Conservation (phyloP, 495 filamentous ascomycete species). For the Aspergillus ellipticus region DNA sequence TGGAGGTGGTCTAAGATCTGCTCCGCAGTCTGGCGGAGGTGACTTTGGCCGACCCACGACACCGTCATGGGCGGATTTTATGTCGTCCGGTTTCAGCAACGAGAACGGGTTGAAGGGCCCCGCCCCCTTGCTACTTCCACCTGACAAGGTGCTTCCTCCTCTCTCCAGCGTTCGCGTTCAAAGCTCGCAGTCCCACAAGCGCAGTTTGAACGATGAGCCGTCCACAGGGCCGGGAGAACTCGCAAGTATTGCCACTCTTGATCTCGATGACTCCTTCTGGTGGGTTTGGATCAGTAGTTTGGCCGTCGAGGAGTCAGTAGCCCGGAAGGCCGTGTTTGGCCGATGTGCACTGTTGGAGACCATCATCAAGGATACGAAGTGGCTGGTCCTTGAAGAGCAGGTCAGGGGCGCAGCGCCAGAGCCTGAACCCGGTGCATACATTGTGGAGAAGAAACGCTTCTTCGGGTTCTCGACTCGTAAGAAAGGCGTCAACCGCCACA, state of each 20-base stretch:
- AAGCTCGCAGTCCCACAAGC: conserved; percentile 85
- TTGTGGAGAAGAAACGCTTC: conserved; percentile 89
- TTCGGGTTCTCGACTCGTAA: conserved; percentile 78
- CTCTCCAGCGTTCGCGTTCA: conserved; percentile 66
- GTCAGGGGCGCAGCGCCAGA: conserved; percentile 88
- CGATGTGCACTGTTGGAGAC: conserved; percentile 92
- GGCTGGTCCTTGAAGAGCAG: conserved; percentile 95
- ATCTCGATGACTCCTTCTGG: conserved; percentile 96
- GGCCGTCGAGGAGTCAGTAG: conserved; percentile 78
- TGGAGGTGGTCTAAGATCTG: conserved; percentile 46
- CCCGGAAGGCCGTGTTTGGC: conserved; percentile 89
- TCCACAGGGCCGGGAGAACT: conserved; percentile 87
- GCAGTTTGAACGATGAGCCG: conserved; percentile 57
- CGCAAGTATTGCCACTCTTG: conserved; percentile 80
- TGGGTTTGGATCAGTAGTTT: conserved; percentile 99
- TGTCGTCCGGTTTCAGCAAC: conserved; percentile 87
- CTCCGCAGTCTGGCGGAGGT: conserved; percentile 56
- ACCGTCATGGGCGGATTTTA: conserved; percentile 95
- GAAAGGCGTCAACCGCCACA: conserved; percentile 61
- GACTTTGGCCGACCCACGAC: conserved; percentile 83
- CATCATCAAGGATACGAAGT: conserved; percentile 70
- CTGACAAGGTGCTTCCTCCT: conserved; percentile 86
- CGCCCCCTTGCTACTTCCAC: conserved; percentile 69
- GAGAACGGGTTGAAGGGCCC: conserved; percentile 52
- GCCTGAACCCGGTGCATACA: conserved; percentile 77